Percentiles rank a stretch among this genome's conserved stretches.
Evolutionary conservation across 176 grass and related monocot species (phyloP).

Genomic region (Carex kokanica): DNA sequence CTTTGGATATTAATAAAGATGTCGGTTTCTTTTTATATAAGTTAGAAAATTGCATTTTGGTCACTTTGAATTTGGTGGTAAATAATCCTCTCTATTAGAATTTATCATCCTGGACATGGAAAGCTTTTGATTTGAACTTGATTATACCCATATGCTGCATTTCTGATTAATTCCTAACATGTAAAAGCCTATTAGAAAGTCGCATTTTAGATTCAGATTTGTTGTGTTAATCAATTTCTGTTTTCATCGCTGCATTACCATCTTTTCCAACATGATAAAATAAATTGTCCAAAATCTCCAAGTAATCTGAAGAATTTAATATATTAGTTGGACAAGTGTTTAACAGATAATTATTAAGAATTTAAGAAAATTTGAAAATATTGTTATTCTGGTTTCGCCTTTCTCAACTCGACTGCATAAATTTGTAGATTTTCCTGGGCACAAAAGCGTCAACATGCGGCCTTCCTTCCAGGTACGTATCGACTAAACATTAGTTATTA

Average conservation of each 20-base stretch:
- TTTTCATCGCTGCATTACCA: too few species aligned
- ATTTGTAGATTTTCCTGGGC: constrained; percentile 75
- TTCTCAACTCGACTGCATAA: not conserved
- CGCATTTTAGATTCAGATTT: not conserved
- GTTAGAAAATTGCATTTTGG: not conserved
- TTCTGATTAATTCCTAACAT: not conserved
- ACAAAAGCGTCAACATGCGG: constrained; percentile 56
- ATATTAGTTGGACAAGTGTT: not conserved
- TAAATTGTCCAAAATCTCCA: not conserved
- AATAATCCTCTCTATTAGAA: not conserved
- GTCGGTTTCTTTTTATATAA: too few species aligned
- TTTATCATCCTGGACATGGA: not conserved
- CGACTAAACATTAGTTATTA: too few species aligned
- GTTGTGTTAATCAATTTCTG: too few species aligned
- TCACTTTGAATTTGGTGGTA: not conserved
- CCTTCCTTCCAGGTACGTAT: constrained; percentile 71
- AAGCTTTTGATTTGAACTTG: not conserved
- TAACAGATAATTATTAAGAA: not conserved
- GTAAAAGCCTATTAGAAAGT: not conserved
- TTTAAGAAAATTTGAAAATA: not conserved
- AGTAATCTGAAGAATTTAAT: not conserved
- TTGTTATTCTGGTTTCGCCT: not conserved
- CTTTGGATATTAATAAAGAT: too few species aligned
- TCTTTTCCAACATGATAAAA: too few species aligned
- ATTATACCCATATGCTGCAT: not conserved